These are phyloP conservation scores for Ceratobasidium sp. DNA, from an alignment of 1,284 basidiomycete species.

Conservation along the genomic window DNA sequence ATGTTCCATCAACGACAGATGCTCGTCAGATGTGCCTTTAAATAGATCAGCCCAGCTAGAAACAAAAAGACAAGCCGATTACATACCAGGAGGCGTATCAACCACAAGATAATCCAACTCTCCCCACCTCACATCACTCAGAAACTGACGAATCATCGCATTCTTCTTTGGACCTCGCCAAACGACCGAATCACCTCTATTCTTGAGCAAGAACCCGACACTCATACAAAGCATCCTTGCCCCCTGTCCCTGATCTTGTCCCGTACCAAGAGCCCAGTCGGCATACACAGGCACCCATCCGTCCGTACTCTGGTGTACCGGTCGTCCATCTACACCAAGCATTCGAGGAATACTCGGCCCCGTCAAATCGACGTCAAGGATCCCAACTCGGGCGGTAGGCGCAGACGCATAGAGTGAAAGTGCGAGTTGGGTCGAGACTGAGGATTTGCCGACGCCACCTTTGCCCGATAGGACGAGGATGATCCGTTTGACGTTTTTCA, in stretches of 20 bases:
- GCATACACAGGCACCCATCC: constrained; percentile 99
- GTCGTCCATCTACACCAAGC: constrained; percentile 88
- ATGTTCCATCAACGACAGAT: constrained; percentile 94
- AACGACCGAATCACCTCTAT: constrained; percentile 90
- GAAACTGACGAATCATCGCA: constrained; percentile 98
- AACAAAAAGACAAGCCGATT: neutral
- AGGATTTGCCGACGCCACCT: constrained; percentile 98
- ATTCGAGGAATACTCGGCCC: constrained; percentile 97
- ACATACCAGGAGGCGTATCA: constrained; percentile 94
- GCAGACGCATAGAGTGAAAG: constrained; percentile 79
- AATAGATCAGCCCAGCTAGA: neutral
- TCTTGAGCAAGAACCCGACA: constrained; percentile 92
- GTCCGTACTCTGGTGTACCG: constrained; percentile 90
- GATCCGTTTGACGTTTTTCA: constrained; percentile 81
- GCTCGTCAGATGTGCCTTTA: constrained; percentile 96
- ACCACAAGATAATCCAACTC: constrained; percentile 95
- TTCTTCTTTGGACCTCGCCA: constrained; percentile 99
- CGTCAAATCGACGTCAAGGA: constrained; percentile 96
- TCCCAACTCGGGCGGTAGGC: constrained; percentile 73
- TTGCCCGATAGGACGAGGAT: constrained; percentile 96
- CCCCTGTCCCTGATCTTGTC: constrained; percentile 49
- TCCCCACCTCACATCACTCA: constrained; percentile 96
- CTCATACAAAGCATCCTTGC: constrained; percentile 91
- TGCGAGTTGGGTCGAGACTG: constrained; percentile 91
- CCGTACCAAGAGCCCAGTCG: constrained; percentile 56